Conservation (phyloP, 1,139 yeast genomes). For the Hemisphaericaspora lyxosophila region DNA sequence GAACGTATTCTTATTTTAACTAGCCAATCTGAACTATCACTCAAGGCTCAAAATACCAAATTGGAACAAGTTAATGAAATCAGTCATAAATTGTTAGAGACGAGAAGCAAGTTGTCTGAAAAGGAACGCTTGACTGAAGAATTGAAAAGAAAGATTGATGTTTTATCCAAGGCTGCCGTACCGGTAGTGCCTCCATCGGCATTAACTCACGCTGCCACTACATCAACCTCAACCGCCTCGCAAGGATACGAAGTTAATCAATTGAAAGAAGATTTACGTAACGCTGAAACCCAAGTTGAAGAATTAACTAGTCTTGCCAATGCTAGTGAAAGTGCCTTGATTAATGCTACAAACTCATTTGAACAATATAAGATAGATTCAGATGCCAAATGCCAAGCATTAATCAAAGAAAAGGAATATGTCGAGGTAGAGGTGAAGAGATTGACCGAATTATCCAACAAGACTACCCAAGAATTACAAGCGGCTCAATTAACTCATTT, state of each 20-base stretch:
- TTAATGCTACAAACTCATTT: slow-evolving; percentile 38
- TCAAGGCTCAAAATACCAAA: slow-evolving; percentile 64
- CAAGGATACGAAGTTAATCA: slow-evolving; percentile 30
- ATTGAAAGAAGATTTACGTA: slow-evolving; percentile 35
- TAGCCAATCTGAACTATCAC: slow-evolving; percentile 55
- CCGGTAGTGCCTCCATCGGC: slow-evolving; percentile 6
- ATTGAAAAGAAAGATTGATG: slow-evolving; percentile 24
- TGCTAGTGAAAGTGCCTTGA: slow-evolving; percentile 43
- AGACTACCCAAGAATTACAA: slow-evolving; percentile 19
- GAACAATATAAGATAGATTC: slow-evolving; percentile 33
- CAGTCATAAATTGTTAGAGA: slow-evolving; percentile 38
- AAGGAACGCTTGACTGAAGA: slow-evolving; percentile 27
- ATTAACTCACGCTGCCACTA: slow-evolving; percentile 3
- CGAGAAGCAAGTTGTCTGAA: slow-evolving; percentile 40
- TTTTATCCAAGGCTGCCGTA: slow-evolving; percentile 6
- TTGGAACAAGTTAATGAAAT: slow-evolving; percentile 61
- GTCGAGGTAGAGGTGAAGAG: slow-evolving; percentile 21
- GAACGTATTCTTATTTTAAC: slow-evolving; percentile 47
- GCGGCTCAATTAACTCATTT: slow-evolving; percentile 15
- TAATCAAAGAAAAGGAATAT: slow-evolving; percentile 24
- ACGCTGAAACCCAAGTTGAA: slow-evolving; percentile 39
- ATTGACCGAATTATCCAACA: slow-evolving; percentile 18
- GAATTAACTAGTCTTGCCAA: slow-evolving; percentile 41
- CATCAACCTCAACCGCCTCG: slow-evolving; percentile 8
- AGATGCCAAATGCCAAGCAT: slow-evolving; percentile 20